Base-by-base conservation (phyloP, 192 early-diverging fungal genomes). In the Umbelopsis sp. region DNA sequence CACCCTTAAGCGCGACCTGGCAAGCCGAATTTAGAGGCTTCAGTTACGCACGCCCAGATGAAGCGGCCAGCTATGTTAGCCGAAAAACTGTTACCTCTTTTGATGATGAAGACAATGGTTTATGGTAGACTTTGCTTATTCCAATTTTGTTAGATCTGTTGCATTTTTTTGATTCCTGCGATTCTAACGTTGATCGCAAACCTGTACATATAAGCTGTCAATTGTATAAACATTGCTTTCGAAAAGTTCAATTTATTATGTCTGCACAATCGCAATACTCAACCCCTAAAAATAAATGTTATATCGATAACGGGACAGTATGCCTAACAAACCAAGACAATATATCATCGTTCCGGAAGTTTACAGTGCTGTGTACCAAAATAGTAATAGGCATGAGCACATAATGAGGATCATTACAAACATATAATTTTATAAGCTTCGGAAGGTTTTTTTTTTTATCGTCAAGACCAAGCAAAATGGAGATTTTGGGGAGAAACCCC, bases 11-110 rank as follows among this genome's bases (percentile, higher is more conserved):
- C 49, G 18, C 66, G 1, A 46, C 50, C 16, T 66, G 47, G 44
- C 66, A 72, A 78, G 45, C 81, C 80, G 67, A 47, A 25, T 74
- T 74, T 64, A 41, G 67, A 52, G 72, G 72, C 16, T 74, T 74
- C 20, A 74, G 72, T 30, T 74, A 74, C 48, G 55, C 67, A 27
- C 37, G 49, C 45, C 55, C 55, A 18, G 55, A 61, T n/a, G 55
- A 61, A 0, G 30, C 55, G 11, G 55, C 55, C 27, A 61, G 55
- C 55, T 61, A 61, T 61, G 55, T 61, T 25, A 61, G 55, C 25
- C 55, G 55, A 35, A 25, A 61, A 16, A 61, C 55, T 3, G 35
- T 61, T 18, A 61, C 55, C 16, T 61, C 55, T 2, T 35, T 61
- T 13, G 55, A 61, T 18, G 55, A 61, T 18, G 55, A 61, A 15